A percentile compares a stretch with the other conserved stretches of the same genome.
These are phyloP conservation scores for Halophytophthora polymorphica DNA, from an alignment of 352 stramenopile genomes.

Conservation along the genomic window DNA sequence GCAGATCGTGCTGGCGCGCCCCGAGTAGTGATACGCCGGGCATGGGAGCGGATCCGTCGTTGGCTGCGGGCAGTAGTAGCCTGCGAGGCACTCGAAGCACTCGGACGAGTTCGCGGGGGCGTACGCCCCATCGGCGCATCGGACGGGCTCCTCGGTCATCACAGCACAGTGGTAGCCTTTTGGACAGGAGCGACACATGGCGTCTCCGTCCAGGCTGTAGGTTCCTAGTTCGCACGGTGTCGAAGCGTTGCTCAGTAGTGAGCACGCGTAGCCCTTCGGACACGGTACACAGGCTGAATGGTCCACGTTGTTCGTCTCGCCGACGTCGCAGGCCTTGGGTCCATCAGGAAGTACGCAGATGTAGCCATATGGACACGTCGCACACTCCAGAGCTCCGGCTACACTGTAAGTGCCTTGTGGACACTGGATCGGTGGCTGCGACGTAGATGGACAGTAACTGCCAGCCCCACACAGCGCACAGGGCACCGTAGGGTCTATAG, in stretches of 20 bases:
- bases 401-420: slow-evolving; percentile 37
- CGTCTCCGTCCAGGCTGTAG: slow-evolving; percentile 42
- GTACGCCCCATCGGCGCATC: slow-evolving; percentile 34
- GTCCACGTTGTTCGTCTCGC: slow-evolving; percentile 42
- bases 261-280: slow-evolving; percentile 42
- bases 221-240: slow-evolving; percentile 27
- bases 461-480: slow-evolving; percentile 33
- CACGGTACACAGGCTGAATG: slow-evolving; percentile 44
- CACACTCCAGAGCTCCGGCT: slow-evolving; percentile 34
- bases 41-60: slow-evolving; percentile 35
- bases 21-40: slow-evolving; percentile 40
- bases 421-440: slow-evolving; percentile 25
- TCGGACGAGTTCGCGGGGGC: slow-evolving; percentile 22
- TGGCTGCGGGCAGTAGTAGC: slow-evolving; percentile 44
- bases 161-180: slow-evolving; percentile 42
- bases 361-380: slow-evolving; percentile 45
- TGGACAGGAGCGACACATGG: slow-evolving; percentile 41
- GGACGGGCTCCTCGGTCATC: slow-evolving; percentile 29
- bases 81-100: slow-evolving; percentile 41
- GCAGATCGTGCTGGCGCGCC: slow-evolving; percentile 33
- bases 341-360: slow-evolving; percentile 24
- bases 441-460: slow-evolving; percentile 33
- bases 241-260: slow-evolving; percentile 11
- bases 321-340: slow-evolving; percentile 31
- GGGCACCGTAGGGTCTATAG: slow-evolving; percentile 11